Evolutionary conservation across 352 stramenopile species (phyloP).

Genomic region (Pythium sp.): DNA sequence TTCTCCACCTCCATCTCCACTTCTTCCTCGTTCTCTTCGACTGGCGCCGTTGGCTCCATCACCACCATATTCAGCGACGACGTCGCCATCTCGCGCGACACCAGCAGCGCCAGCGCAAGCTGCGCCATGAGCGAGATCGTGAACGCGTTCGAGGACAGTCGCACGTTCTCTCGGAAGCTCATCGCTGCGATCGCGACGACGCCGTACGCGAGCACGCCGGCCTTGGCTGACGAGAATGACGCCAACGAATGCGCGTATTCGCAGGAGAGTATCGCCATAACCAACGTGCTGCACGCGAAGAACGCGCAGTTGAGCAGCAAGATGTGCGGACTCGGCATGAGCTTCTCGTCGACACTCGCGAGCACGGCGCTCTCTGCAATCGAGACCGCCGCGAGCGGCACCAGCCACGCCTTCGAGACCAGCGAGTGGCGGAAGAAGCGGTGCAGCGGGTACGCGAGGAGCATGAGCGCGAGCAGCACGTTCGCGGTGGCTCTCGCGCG

Average conservation of each 20-base stretch:
- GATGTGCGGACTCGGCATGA: not conserved
- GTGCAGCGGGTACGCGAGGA: constrained; percentile 6
- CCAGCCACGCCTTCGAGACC: not conserved
- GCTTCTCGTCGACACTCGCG: not conserved
- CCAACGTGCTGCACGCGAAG: constrained; percentile 6
- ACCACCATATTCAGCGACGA: not conserved
- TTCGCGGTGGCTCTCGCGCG: not conserved
- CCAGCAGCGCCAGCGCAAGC: constrained; percentile 3
- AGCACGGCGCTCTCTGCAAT: constrained; percentile 9
- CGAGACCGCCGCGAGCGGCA: not conserved
- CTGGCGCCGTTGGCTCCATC: not conserved
- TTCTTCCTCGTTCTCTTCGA: not conserved
- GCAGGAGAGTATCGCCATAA: not conserved
- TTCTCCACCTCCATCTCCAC: not conserved
- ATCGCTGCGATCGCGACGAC: not conserved
- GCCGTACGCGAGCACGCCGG: not conserved
- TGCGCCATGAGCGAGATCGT: constrained; percentile 3
- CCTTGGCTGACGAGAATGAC: not conserved
- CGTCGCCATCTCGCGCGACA: not conserved
- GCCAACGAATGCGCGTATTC: not conserved
- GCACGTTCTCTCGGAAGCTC: not conserved
- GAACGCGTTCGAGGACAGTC: not conserved
- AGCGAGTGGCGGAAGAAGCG: constrained; percentile 2
- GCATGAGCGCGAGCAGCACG: constrained; percentile 9
- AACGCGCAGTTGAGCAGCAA: constrained; percentile 13